A percentile compares a stretch with the other conserved stretches of the same genome.
Conservation (phyloP, 257 asterid species). For the Cruciata laevipes region DNA sequence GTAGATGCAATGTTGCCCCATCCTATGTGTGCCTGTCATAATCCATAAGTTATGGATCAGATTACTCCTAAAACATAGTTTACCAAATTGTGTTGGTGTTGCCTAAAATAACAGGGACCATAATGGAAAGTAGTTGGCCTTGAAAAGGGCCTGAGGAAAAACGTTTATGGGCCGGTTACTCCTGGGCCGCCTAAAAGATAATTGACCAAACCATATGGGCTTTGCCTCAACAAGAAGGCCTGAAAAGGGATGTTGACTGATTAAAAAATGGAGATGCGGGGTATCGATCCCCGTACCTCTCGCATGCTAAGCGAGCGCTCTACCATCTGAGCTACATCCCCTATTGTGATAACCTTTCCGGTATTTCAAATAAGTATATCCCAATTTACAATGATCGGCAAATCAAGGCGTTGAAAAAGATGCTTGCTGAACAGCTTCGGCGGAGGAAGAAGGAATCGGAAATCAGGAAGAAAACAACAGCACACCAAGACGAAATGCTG, state of each 20-base stretch:
- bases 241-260: neutral
- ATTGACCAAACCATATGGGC: neutral
- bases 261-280: conserved; percentile 77
- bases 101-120: no score
- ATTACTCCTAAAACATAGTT: no score
- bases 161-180: no score
- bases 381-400: neutral
- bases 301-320: conserved; percentile 99
- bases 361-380: no score
- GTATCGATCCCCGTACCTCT: conserved; percentile 98
- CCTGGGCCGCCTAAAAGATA: no score
- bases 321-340: conserved; percentile 99
- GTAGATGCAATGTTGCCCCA: no score
- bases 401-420: neutral
- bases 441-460: neutral
- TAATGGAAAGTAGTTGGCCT: no score
- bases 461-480: conserved; percentile 1
- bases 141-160: no score
- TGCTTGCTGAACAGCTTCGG: conserved; percentile 1
- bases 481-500: conserved; percentile 1
- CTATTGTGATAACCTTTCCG: no score
- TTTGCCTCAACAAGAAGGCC: neutral
- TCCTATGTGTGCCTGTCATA: no score
- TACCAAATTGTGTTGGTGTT: no score
- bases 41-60: no score